phyloP scores from a whole-genome alignment of 768 basidiomycete genomes.

The Podaxis sp. region DNA sequence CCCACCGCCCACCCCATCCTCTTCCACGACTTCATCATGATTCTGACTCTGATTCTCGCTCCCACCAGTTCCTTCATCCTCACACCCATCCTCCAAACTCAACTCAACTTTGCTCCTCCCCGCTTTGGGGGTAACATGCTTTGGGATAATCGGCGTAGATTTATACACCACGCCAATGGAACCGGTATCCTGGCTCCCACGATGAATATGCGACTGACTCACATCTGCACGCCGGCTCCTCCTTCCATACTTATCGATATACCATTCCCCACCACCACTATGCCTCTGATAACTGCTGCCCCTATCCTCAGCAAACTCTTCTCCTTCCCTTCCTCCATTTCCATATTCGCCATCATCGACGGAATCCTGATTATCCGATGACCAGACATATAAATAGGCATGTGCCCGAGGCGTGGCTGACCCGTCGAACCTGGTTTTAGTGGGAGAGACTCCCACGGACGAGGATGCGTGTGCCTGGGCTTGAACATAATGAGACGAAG shows the following conservation, averaged over 20 bases:
- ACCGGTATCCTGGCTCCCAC: slow-evolving; percentile 7
- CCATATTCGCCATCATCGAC: slow-evolving; percentile 1
- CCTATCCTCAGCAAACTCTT: slow-evolving; percentile 18
- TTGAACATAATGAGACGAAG: not conserved
- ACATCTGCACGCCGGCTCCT: slow-evolving; percentile 16
- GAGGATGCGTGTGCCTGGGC: not conserved
- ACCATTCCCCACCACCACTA: slow-evolving; percentile 19
- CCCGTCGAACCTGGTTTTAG: not conserved
- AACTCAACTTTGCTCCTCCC: slow-evolving; percentile 13
- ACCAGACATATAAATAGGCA: not conserved
- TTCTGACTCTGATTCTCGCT: not conserved
- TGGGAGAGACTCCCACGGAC: slow-evolving; percentile 3
- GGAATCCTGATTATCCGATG: slow-evolving; percentile 6
- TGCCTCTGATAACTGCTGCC: slow-evolving; percentile 15
- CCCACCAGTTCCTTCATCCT: slow-evolving; percentile 1
- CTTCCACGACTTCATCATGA: not conserved
- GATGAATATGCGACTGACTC: slow-evolving; percentile 20
- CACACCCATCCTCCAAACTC: slow-evolving; percentile 3
- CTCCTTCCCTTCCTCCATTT: not conserved
- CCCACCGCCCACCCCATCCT: slow-evolving; percentile 10
- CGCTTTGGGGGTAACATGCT: not conserved
- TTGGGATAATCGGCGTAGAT: slow-evolving; percentile 1
- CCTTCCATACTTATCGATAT: slow-evolving; percentile 14
- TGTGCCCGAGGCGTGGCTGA: slow-evolving; percentile 3
- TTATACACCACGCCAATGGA: not conserved